These are phyloP conservation scores for Aspergillus campestris DNA, from an alignment of 495 filamentous ascomycete genomes.

Conservation along the genomic window DNA sequence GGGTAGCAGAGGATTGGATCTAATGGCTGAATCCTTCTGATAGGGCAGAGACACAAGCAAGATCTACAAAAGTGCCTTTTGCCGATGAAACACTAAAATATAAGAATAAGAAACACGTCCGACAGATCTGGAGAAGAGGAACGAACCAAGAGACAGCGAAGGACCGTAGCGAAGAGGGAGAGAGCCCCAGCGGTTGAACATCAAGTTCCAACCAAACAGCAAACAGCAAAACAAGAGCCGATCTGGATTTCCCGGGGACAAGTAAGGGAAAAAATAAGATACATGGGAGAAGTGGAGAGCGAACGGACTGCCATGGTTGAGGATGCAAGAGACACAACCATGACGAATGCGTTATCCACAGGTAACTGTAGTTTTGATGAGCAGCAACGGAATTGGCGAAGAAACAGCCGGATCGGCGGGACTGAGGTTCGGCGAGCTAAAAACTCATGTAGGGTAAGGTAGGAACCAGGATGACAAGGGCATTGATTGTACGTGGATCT, in stretches of 20 bases:
- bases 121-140: background rate
- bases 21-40: too few relatives aligned
- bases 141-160: too few relatives aligned
- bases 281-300: conserved; percentile 13
- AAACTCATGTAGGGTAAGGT: background rate
- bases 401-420: conserved; percentile 8
- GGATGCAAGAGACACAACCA: conserved; percentile 14
- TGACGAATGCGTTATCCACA: conserved; percentile 19
- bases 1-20: background rate
- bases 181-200: too few relatives aligned
- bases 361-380: background rate
- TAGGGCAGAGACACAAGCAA: background rate
- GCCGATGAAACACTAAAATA: background rate
- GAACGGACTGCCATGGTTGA: conserved; percentile 11
- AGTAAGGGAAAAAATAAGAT: conserved; percentile 11
- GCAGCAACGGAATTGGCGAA: conserved; percentile 8
- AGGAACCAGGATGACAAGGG: conserved; percentile 7
- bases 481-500: background rate
- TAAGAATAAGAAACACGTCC: background rate
- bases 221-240: background rate
- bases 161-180: too few relatives aligned
- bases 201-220: background rate
- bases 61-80: background rate
- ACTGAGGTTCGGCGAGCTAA: conserved; percentile 1
- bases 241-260: conserved; percentile 1